Base-by-base conservation (phyloP, 75 land plant genomes). In the Picea glauca region DNA sequence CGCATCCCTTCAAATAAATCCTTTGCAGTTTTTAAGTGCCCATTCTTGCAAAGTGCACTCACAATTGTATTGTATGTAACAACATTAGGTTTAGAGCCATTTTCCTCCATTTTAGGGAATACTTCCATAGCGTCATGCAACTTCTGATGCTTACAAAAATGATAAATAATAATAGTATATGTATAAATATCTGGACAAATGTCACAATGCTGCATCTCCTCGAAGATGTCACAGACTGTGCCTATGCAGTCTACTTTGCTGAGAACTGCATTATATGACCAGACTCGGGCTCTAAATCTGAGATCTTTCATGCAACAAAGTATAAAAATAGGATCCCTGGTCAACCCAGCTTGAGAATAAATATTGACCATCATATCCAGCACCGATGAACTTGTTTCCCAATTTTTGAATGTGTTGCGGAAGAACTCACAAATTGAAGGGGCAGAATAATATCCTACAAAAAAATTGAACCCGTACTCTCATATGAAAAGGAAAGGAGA, bases 261-360 rank as follows among this genome's bases (percentile, higher is more conserved):
- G 4, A 68, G 72, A 68, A 68, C 11, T 43, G 9, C 72, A 68
- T 68, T 68, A 68, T 68, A 68, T 20, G 38, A 15, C 8, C n/a
- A n/a, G 46, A 68, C n/a, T 38, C 46, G 72, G 38, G 72, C 72
- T 68, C 8, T 68, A 38, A 68, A 38, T 0, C 50, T 46, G 38
- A 68, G 72, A 33, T 68, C 43, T 68, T 38, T 68, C 72, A 68
- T 68, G 18, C 33, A 68, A 68, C 46, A 43, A 38, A 68, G 46
- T 8, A 68, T 43, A 68, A 15, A 68, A 68, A 68, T 32, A 38
- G 72, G 50, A 68, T 68, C 46, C 46, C 72, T 17, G 50, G 18
- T 38, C 18, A 68, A 38, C 18, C 72, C 72, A 38, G 72, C 72
- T 68, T 68, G n/a, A 68, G 46, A 68, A 68, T 68, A 68, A 68